Base-by-base conservation (phyloP, 208 protist species). In the Wallacemonas sp. region DNA sequence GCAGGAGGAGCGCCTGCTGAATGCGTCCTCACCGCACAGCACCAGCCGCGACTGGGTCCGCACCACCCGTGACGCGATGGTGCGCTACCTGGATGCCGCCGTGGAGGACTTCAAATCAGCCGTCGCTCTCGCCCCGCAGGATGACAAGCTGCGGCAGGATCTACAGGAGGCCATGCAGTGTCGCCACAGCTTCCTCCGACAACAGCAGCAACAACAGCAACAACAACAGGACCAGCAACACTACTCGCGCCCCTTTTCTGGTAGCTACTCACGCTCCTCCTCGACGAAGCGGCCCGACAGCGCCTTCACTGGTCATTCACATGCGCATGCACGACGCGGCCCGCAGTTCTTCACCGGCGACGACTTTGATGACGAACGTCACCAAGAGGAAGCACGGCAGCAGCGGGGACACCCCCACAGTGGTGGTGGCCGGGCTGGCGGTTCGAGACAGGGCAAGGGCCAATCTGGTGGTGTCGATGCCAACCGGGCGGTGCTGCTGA, bases 31-130 rank as follows among this genome's bases (percentile, higher is more conserved):
- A 17, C 52, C 38, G 36, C 56, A 62, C 56, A n/a, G 36, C 36
- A 36, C 36, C 38, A 21, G 56, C 21, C 56, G 56, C 19, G 52
- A 41, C 47, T 69, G 69, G 70, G 61, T 48, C 19, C 33, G 58
- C 1, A 68, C 70, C 16, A 56, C 64, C 19, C 65, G 58, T 46
- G 63, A 78, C 19, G 44, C 60, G 33, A 61, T 75, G 27, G 48
- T 62, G 30, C 52, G 58, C 38, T 83, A 86, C 54, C 73, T 89
- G 36, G 74, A 87, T 29, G 65, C 71, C 23, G 85, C 88, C 17
- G 79, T 90, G 17, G 61, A 63, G 5, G 88, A 94, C 69, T 70
- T 91, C 41, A 72, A 63, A 2, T 66, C 47, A 1, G 78, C 78
- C 17, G 73, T 80, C 23, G 58, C 82, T 61, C 56, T 89, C 27